Conservation (phyloP, 2,329 filamentous ascomycete species). For the Apiospora rasikravindrae region DNA sequence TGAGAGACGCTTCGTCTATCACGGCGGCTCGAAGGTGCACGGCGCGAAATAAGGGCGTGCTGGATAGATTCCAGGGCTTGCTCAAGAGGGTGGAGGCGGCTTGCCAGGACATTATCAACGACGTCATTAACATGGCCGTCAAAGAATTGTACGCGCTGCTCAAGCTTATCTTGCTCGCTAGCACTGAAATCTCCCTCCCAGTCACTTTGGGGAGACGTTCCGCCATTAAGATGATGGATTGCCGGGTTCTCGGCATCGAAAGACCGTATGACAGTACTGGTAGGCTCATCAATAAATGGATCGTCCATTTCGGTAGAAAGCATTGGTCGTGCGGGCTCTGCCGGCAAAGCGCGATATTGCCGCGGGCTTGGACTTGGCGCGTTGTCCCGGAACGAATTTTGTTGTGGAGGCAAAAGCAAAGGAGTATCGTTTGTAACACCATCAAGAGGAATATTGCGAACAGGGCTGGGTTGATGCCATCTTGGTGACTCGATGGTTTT, state of each 20-base stretch:
- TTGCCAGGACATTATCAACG: conserved; percentile 77
- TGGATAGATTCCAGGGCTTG: conserved; percentile 79
- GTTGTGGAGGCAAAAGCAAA: conserved; percentile 56
- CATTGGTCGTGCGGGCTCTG: conserved; percentile 52
- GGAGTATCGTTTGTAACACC: conserved; percentile 47
- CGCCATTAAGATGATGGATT: conserved; percentile 67
- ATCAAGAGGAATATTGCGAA: conserved; percentile 42
- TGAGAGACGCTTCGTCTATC: conserved; percentile 70
- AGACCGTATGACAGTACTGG: conserved; percentile 49
- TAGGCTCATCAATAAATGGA: conserved; percentile 62
- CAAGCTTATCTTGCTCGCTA: conserved; percentile 82
- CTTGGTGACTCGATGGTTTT: conserved; percentile 56
- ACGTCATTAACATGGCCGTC: conserved; percentile 88
- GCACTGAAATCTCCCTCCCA: conserved; percentile 90
- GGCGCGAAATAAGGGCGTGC: conserved; percentile 61
- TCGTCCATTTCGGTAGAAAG: conserved; percentile 64
- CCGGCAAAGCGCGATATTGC: conserved; percentile 53
- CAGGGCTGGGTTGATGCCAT: conserved; percentile 53
- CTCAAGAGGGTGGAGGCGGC: conserved; percentile 81
- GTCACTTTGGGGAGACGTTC: conserved; percentile 76
- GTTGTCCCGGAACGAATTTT: conserved; percentile 63
- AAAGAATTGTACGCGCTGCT: conserved; percentile 84
- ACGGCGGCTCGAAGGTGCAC: conserved; percentile 60
- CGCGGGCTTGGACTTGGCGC: conserved; percentile 76
- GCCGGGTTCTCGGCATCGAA: conserved; percentile 51